Evolutionary conservation across 2,329 filamentous ascomycete species (phyloP), one percentile per base, ranked within the genome.

Genomic region (Xylariaceae sp.): DNA sequence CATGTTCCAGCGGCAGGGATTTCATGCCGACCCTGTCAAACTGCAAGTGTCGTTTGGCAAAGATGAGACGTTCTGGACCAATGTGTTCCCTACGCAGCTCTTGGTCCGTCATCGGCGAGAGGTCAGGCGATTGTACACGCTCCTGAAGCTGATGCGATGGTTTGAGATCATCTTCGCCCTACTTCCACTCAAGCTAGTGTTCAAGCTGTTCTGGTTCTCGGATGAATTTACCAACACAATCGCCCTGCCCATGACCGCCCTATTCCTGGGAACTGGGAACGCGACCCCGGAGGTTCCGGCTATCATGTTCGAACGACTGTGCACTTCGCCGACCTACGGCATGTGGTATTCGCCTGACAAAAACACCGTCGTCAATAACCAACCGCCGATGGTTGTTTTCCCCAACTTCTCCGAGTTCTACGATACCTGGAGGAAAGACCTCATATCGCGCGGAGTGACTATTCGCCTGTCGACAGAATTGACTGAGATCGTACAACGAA

Each of bases 361-460:
- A 40, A 60, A 71, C 45, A 65, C 67, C 2, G 52, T 74, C 50
- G 65, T 73, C 12, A 66, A 74, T 49, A 83, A 83, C 53, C 57
- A 78, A 49, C 81, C 81, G n/a, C 80, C 81, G 0, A 84, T 85
- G 81, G 77, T 84, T 1, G 81, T 84, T 0, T 84, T 84, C 49
- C 81, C 81, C 0, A 82, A 81, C 57, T 78, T 85, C 43, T 78
- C 76, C 50, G 74, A 80, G 10, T 85, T 85, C 61, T 84, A 84
- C 60, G 74, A 77, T 43, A 75, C 74, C 10, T 85, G 81, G 81
- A 74, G 73, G 59, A 75, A 78, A 60, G 77, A 78, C 56, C 67
- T 84, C 16, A 67, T 79, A 41, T 71, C 74, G 10, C 75, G 73
- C 45, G 81, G 81, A 2, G 81, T 84, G n/a, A 75, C 76, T 12